phyloP scores from a whole-genome alignment of 225 moss, liverwort and hornwort genomes.

The Physcomitrellopsis africana region DNA sequence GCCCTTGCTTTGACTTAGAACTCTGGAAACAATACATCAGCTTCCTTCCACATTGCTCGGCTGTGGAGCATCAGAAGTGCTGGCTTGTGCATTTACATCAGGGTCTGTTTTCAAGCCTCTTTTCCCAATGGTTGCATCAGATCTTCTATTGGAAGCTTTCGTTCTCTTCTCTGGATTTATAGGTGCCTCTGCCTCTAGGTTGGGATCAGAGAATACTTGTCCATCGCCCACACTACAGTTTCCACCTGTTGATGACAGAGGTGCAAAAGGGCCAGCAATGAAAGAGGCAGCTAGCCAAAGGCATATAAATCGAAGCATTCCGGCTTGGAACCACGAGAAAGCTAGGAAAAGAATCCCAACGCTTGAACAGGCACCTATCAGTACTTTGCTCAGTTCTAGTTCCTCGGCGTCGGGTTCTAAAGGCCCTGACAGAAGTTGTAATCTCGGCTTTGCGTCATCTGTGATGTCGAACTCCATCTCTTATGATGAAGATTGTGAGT shows the following conservation, averaged over 20 bases:
- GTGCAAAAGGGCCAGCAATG: constrained; percentile 74
- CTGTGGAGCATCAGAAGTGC: constrained; percentile 17
- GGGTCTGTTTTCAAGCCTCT: constrained; percentile 33
- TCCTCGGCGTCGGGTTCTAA: constrained; percentile 37
- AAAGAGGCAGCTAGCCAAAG: constrained; percentile 76
- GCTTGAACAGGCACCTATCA: constrained; percentile 63
- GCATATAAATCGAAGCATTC: constrained; percentile 57
- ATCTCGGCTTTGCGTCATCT: constrained; percentile 81
- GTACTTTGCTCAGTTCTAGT: constrained; percentile 47
- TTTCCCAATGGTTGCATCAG: constrained; percentile 36
- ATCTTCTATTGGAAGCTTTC: constrained; percentile 42
- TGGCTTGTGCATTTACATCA: constrained; percentile 31
- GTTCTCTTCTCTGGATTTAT: constrained; percentile 48
- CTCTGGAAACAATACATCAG: constrained; percentile 65
- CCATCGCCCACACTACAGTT: constrained; percentile 74
- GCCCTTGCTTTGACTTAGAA: constrained; percentile 38
- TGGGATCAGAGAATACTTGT: constrained; percentile 50
- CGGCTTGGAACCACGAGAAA: constrained; percentile 54
- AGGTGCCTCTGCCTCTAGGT: constrained; percentile 28
- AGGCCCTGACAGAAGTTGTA: constrained; percentile 76
- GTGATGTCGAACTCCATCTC: constrained; percentile 83
- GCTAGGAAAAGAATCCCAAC: constrained; percentile 61
- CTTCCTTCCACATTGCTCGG: constrained; percentile 44
- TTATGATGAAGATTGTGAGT: not conserved
- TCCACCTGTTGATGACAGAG: constrained; percentile 71